These are phyloP conservation scores for Hibiscus tridactylites DNA, from an alignment of 345 rosid species.

Conservation along the genomic window DNA sequence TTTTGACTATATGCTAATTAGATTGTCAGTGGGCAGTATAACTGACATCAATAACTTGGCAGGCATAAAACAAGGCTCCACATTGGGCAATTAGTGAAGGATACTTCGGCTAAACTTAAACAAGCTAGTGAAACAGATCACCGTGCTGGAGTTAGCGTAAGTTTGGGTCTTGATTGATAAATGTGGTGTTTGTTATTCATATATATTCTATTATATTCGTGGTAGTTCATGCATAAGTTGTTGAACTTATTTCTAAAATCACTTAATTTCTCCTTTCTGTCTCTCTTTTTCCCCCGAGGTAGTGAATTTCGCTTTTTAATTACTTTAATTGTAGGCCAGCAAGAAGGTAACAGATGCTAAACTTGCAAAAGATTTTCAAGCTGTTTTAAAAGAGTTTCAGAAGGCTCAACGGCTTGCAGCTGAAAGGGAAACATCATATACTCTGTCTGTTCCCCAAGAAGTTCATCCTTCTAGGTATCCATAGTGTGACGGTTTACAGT, in stretches of 20 bases:
- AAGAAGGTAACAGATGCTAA: slow-evolving; percentile 95
- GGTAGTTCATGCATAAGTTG: not conserved
- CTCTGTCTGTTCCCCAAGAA: slow-evolving; percentile 67
- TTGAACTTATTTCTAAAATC: not conserved
- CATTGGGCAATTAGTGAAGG: slow-evolving; percentile 83
- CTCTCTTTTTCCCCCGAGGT: too few relatives aligned
- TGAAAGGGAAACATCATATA: slow-evolving; percentile 83
- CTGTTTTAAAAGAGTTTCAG: slow-evolving; percentile 90
- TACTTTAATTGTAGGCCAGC: slow-evolving; percentile 43
- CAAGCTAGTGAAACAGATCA: slow-evolving; percentile 89
- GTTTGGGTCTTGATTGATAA: slow-evolving; percentile 4
- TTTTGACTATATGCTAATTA: not conserved
- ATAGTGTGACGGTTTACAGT: not conserved
- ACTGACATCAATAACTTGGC: slow-evolving; percentile 6
- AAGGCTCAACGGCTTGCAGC: slow-evolving; percentile 97
- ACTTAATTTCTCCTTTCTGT: too few relatives aligned
- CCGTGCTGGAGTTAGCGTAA: slow-evolving; percentile 56
- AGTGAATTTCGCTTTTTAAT: not conserved
- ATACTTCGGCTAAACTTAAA: slow-evolving; percentile 80
- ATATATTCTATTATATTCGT: not conserved
- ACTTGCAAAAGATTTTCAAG: slow-evolving; percentile 95
- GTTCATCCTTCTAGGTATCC: slow-evolving; percentile 60
- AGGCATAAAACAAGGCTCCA: slow-evolving; percentile 85
- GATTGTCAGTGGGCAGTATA: not conserved
- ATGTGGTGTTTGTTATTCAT: not conserved